These are phyloP conservation scores for Chalciporus sphaerocephalus DNA, from an alignment of 768 basidiomycete genomes.

Conservation along the genomic window DNA sequence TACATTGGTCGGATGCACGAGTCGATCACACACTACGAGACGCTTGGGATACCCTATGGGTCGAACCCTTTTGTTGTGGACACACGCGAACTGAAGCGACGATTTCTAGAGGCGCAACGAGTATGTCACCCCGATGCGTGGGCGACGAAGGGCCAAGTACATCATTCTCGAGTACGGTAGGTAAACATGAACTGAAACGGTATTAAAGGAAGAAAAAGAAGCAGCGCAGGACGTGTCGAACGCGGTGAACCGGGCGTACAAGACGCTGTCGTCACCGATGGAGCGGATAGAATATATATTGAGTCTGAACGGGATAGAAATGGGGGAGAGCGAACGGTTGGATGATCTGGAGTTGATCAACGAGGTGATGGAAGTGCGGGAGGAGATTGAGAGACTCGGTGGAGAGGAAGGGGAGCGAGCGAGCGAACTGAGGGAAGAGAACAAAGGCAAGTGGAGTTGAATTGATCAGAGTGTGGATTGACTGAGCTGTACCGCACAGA, in stretches of 20 bases:
- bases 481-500: conserved; percentile 35
- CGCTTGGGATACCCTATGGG: conserved; percentile 59
- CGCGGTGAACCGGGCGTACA: conserved; percentile 79
- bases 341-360: conserved; percentile 68
- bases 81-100: conserved; percentile 49
- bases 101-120: conserved; percentile 69
- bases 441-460: conserved; percentile 55
- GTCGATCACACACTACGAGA: conserved; percentile 56
- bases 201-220: conserved; percentile 20
- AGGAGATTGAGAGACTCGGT: conserved; percentile 58
- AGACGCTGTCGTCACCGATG: conserved; percentile 66
- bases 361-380: conserved; percentile 75
- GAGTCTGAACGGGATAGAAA: conserved; percentile 49
- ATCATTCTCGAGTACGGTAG: conserved; percentile 9
- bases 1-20: conserved; percentile 57
- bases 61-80: conserved; percentile 74
- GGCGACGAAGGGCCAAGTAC: conserved; percentile 60
- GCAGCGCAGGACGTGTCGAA: conserved; percentile 49
- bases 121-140: conserved; percentile 86
- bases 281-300: conserved; percentile 80
- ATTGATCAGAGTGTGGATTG: background rate
- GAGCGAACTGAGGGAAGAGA: conserved; percentile 46
- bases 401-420: conserved; percentile 49
- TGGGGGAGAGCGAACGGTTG: conserved; percentile 66
- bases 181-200: conserved; percentile 7